Evolutionary conservation across 1,284 basidiomycete species (phyloP).

Genomic region (Tilletia walkeri): DNA sequence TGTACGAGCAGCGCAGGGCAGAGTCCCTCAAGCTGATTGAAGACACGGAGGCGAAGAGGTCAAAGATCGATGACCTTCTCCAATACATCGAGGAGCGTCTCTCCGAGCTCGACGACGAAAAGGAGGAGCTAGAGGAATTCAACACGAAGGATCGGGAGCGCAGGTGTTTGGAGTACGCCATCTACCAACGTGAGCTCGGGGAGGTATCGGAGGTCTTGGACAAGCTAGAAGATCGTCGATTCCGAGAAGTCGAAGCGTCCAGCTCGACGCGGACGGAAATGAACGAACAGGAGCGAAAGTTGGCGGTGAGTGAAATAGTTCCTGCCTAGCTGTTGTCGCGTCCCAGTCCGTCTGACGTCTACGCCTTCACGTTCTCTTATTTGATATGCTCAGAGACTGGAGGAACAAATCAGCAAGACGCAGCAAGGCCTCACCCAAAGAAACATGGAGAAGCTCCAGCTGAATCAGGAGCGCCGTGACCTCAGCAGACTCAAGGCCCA

Average conservation of each 20-base stretch:
- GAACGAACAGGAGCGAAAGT: constrained; percentile 76
- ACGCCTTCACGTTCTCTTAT: neutral
- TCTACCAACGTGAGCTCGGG: constrained; percentile 85
- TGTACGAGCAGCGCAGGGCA: constrained; percentile 89
- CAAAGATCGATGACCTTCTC: constrained; percentile 85
- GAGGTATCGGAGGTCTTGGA: constrained; percentile 82
- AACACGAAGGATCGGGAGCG: constrained; percentile 92
- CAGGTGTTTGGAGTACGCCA: constrained; percentile 88
- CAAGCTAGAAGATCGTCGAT: constrained; percentile 69
- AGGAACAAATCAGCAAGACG: constrained; percentile 70
- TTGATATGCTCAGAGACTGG: constrained; percentile 58
- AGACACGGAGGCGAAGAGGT: constrained; percentile 89
- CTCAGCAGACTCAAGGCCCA: constrained; percentile 66
- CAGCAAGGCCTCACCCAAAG: constrained; percentile 72
- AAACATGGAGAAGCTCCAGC: constrained; percentile 68
- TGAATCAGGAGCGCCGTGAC: constrained; percentile 67
- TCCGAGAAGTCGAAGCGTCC: constrained; percentile 71
- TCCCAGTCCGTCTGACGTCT: neutral
- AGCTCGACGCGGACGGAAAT: constrained; percentile 78
- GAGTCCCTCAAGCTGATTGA: constrained; percentile 95
- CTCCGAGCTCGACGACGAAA: constrained; percentile 90
- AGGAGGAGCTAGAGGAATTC: constrained; percentile 94
- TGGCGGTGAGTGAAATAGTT: constrained; percentile 64
- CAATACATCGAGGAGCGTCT: constrained; percentile 87
- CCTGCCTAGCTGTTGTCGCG: neutral